Evolutionary conservation across 352 stramenopile species (phyloP).

Genomic region (Phytopythium oedochilum): DNA sequence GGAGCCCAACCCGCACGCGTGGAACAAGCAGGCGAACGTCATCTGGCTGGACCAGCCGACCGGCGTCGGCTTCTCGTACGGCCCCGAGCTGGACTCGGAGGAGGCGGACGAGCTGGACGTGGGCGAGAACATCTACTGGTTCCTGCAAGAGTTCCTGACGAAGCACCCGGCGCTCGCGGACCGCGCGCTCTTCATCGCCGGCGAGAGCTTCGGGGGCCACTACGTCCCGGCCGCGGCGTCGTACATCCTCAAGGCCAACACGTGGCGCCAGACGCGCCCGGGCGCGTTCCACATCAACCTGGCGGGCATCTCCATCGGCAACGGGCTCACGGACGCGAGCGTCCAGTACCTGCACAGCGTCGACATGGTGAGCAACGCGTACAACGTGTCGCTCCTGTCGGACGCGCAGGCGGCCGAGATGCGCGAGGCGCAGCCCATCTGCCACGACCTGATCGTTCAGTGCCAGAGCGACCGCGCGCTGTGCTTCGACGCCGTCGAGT

Average conservation of each 20-base stretch:
- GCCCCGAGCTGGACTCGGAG: slow-evolving; percentile 29
- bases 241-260: slow-evolving; percentile 42
- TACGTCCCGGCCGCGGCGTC: slow-evolving; percentile 58
- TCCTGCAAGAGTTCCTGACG: slow-evolving; percentile 63
- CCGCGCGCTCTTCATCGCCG: slow-evolving; percentile 55
- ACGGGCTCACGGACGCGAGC: slow-evolving; percentile 61
- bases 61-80: slow-evolving; percentile 64
- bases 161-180: slow-evolving; percentile 40
- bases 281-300: slow-evolving; percentile 34
- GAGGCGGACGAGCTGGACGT: slow-evolving; percentile 47
- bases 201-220: slow-evolving; percentile 65
- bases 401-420: slow-evolving; percentile 39
- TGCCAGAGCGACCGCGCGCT: slow-evolving; percentile 40
- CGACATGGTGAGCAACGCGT: slow-evolving; percentile 69
- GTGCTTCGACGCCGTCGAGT: slow-evolving; percentile 49
- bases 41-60: slow-evolving; percentile 74
- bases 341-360: slow-evolving; percentile 63
- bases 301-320: slow-evolving; percentile 63
- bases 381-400: slow-evolving; percentile 60
- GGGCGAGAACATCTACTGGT: slow-evolving; percentile 64
- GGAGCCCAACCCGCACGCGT: slow-evolving; percentile 46
- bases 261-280: slow-evolving; percentile 16
- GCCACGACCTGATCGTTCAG: slow-evolving; percentile 38
- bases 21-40: slow-evolving; percentile 62
- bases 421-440: slow-evolving; percentile 46